Evolutionary conservation across 495 filamentous ascomycete genomes (phyloP), one percentile per base, ranked within the genome.

Genomic region (Bathelium albidoporum): DNA sequence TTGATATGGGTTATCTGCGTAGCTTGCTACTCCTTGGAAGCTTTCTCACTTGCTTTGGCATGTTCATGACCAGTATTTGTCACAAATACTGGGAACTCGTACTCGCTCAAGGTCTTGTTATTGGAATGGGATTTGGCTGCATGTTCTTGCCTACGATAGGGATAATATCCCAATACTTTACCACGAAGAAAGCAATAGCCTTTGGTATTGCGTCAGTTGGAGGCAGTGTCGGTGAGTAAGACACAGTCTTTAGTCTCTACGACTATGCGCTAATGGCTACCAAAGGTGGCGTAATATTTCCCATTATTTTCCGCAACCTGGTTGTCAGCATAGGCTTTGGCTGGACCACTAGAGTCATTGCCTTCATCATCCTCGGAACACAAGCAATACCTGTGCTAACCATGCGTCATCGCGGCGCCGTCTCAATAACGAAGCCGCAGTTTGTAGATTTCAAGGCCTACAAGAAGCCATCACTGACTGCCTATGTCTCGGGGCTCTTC

Each of bases 321-420:
- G 68, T 91, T 5, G 86, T 87, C 0, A 72, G 65, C 2, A 76
- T 89, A 18, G 91, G 90, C 32, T 94, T 92, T 72, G 78, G 79
- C 1, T 92, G 89, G 89, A 87, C 89, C 0, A 81, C 93, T 59
- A 80, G 90, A 12, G 78, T 80, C 1, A 73, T 94, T 58, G 90
- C 83, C 0, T 88, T 92, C 67, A 83, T 95, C 58, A 81, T 84
- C 36, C 64, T 90, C 0, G 81, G 68, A 0, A 81, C 79, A 1
- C 69, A 87, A 55, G 69, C 82, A 1, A 77, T 82, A 22, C 73
- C 75, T 12, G 65, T 84, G 59, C 36, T 80, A 0, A 82, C 87
- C 49, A 43, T 70, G 31, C 58, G 43, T 11, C n/a, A n/a, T n/a
- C n/a, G n/a, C n/a, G n/a, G n/a, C n/a, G n/a, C n/a, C n/a, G n/a